Conservation (phyloP, 2,329 filamentous ascomycete species). For the Cladosporium oxysporum region DNA sequence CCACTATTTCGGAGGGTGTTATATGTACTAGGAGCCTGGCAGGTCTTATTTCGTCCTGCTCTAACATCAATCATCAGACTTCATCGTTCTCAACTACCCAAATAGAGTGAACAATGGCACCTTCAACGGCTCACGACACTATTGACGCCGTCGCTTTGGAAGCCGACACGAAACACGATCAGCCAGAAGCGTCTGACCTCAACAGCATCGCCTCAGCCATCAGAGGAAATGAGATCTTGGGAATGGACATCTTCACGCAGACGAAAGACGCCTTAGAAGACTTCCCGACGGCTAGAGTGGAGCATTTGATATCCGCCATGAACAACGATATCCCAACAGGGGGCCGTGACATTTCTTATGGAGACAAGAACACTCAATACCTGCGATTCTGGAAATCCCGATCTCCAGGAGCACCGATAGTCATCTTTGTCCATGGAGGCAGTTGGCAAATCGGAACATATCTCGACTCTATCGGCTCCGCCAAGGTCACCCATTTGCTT, state of each 20-base stretch:
- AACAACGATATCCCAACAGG: background rate
- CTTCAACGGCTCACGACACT: background rate
- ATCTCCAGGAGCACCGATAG: background rate
- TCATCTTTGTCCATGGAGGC: background rate
- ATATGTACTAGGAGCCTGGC: background rate
- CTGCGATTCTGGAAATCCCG: background rate
- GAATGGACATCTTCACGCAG: background rate
- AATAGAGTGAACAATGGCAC: background rate
- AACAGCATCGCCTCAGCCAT: background rate
- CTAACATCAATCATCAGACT: background rate
- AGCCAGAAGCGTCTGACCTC: background rate
- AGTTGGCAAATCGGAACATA: slow-evolving; percentile 1
- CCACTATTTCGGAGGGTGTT: background rate
- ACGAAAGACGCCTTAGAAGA: background rate
- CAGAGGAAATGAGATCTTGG: background rate
- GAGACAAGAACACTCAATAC: background rate
- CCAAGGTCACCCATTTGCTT: background rate
- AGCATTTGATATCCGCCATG: background rate
- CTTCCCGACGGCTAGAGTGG: background rate
- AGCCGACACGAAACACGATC: background rate
- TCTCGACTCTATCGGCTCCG: background rate
- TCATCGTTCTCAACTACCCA: background rate
- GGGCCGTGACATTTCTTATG: background rate
- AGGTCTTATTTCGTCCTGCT: background rate
- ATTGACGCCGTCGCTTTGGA: background rate